Percentiles rank a stretch among this genome's conserved stretches.
Evolutionary conservation across 805 yeast genomes (phyloP).

Genomic region (Candida michaelii): DNA sequence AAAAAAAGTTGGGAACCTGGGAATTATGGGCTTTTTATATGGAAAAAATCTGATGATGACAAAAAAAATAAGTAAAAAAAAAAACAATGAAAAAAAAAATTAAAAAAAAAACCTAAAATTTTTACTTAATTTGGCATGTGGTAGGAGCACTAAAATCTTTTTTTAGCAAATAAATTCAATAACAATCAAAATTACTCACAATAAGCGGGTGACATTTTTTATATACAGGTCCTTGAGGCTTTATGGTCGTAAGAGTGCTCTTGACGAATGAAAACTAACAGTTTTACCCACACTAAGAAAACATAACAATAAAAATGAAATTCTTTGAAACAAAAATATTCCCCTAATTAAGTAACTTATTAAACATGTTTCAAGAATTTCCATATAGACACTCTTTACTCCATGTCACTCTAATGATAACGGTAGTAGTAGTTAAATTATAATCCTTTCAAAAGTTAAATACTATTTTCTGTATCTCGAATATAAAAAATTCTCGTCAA

Average conservation of each 20-base stretch:
- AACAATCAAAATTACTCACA: neutral
- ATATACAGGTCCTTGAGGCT: neutral
- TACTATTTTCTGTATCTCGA: neutral
- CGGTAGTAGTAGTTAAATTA: no score
- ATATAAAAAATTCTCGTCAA: neutral
- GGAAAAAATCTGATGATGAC: constrained; percentile 1
- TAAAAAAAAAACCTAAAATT: constrained; percentile 2
- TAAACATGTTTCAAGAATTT: no score
- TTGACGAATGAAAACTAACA: neutral
- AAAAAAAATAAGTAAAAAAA: constrained; percentile 1
- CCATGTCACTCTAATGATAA: no score
- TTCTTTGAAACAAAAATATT: neutral
- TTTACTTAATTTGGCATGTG: neutral
- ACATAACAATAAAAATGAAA: constrained; percentile 2
- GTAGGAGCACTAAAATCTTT: neutral
- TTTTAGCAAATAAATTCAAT: neutral
- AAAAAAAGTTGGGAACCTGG: constrained; percentile 5
- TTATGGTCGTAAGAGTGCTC: neutral
- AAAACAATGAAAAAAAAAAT: neutral
- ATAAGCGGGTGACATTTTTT: neutral
- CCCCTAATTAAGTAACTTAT: neutral
- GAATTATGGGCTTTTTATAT: constrained; percentile 6
- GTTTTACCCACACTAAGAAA: neutral
- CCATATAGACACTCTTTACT: no score
- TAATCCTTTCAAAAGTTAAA: no score